phyloP scores from a whole-genome alignment of 2,329 filamentous ascomycete genomes.

The Chalaropsis thielavioides region DNA sequence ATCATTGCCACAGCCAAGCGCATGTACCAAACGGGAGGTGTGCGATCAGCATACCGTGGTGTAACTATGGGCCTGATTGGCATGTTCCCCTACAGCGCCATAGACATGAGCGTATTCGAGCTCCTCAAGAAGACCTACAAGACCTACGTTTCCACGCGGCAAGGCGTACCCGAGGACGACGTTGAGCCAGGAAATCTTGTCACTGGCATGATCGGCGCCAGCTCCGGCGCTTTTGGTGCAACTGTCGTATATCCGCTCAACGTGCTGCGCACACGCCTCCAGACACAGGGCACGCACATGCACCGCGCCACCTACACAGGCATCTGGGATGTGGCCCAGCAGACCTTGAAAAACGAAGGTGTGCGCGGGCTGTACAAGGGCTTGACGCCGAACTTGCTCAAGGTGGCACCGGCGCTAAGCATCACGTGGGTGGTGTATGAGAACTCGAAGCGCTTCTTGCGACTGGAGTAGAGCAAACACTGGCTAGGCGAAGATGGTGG shows the following conservation, averaged over 20 bases:
- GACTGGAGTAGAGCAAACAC: conserved; percentile 30
- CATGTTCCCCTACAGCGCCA: conserved; percentile 96
- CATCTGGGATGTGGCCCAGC: conserved; percentile 73
- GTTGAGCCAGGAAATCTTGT: conserved; percentile 66
- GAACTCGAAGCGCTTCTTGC: conserved; percentile 63
- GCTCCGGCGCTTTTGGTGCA: conserved; percentile 81
- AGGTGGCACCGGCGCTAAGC: conserved; percentile 88
- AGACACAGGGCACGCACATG: conserved; percentile 87
- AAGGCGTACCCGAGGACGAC: conserved; percentile 69
- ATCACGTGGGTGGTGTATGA: conserved; percentile 93
- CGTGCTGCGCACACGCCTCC: conserved; percentile 75
- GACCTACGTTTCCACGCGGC: conserved; percentile 50
- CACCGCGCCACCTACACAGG: conserved; percentile 84
- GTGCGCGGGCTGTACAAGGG: conserved; percentile 83
- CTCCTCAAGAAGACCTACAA: conserved; percentile 67
- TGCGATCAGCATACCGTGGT: conserved; percentile 73
- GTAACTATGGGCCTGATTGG: conserved; percentile 86
- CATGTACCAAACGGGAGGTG: conserved; percentile 66
- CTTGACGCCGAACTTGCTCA: conserved; percentile 84
- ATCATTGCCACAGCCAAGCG: conserved; percentile 71
- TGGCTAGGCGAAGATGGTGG: too few species aligned
- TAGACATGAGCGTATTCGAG: conserved; percentile 93
- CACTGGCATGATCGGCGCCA: conserved; percentile 78
- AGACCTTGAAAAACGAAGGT: conserved; percentile 73
- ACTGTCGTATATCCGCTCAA: conserved; percentile 94